Evolutionary conservation across 495 filamentous ascomycete species (phyloP).

Genomic region (Penicillium pulvis): DNA sequence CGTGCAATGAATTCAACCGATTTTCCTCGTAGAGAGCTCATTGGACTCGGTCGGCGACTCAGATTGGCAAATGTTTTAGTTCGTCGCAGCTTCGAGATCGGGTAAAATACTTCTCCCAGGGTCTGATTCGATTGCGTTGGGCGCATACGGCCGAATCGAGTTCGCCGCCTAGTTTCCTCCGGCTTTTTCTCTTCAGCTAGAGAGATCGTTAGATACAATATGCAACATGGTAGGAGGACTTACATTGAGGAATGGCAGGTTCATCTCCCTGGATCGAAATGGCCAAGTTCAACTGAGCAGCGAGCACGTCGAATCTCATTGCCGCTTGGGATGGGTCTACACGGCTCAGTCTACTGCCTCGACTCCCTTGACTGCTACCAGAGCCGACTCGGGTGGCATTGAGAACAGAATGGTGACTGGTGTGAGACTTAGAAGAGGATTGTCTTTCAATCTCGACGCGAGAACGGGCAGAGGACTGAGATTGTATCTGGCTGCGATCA

Average conservation of each 20-base stretch:
- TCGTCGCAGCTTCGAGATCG: slow-evolving; percentile 54
- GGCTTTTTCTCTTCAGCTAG: background rate
- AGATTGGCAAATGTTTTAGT: slow-evolving; percentile 41
- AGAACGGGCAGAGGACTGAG: slow-evolving; percentile 8
- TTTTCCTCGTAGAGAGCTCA: slow-evolving; percentile 61
- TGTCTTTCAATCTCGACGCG: slow-evolving; percentile 2
- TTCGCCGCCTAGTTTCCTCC: slow-evolving; percentile 15
- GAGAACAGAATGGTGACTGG: background rate
- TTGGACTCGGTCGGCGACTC: slow-evolving; percentile 38
- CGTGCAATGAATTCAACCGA: slow-evolving; percentile 65
- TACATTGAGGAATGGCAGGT: slow-evolving; percentile 9
- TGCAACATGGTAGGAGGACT: background rate
- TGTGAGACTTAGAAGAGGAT: slow-evolving; percentile 8
- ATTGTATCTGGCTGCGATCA: slow-evolving; percentile 12
- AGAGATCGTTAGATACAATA: background rate
- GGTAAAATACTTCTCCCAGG: slow-evolving; percentile 38
- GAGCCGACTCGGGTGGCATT: slow-evolving; percentile 8
- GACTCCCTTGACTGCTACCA: slow-evolving; percentile 14
- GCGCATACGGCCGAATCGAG: slow-evolving; percentile 34
- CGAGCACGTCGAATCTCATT: slow-evolving; percentile 32
- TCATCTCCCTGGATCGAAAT: slow-evolving; percentile 13
- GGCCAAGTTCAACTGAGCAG: slow-evolving; percentile 23
- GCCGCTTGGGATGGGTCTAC: slow-evolving; percentile 27
- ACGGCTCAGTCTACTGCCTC: slow-evolving; percentile 17
- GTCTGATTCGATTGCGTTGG: slow-evolving; percentile 36